Evolutionary conservation across 371 early-diverging fungal species (phyloP).

Genomic region (Parasitella parasitica): DNA sequence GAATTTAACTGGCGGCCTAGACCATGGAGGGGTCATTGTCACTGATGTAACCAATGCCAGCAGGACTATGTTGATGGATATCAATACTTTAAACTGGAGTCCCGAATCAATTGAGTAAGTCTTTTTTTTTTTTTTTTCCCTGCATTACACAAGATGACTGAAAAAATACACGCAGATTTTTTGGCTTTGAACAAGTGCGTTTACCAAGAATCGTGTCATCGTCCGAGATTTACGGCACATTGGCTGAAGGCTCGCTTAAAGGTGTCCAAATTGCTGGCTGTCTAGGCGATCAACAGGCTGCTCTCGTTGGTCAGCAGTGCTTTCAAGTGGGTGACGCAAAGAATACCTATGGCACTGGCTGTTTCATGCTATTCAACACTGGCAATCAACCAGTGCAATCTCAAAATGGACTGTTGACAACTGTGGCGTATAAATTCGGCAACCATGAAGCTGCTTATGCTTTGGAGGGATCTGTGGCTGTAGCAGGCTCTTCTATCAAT

Average conservation of each 20-base stretch:
- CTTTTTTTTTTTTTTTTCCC: not conserved
- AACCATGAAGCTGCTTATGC: slow-evolving; percentile 77
- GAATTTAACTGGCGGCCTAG: slow-evolving; percentile 72
- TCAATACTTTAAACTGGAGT: slow-evolving; percentile 84
- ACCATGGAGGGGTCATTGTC: slow-evolving; percentile 61
- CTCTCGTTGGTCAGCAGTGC: slow-evolving; percentile 93
- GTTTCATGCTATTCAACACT: slow-evolving; percentile 95
- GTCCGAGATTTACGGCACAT: slow-evolving; percentile 74
- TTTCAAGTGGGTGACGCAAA: slow-evolving; percentile 72
- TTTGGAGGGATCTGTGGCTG: slow-evolving; percentile 95
- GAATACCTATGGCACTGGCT: slow-evolving; percentile 96
- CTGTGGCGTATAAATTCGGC: slow-evolving; percentile 91
- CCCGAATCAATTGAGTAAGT: slow-evolving; percentile 64
- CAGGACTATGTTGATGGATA: slow-evolving; percentile 93
- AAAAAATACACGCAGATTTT: slow-evolving; percentile 20
- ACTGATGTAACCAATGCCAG: slow-evolving; percentile 97
- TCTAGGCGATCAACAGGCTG: slow-evolving; percentile 96
- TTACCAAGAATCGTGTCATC: slow-evolving; percentile 87
- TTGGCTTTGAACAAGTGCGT: slow-evolving; percentile 31
- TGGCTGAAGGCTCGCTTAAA: slow-evolving; percentile 56
- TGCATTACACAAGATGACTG: not conserved
- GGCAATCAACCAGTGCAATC: slow-evolving; percentile 80
- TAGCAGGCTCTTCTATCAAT: slow-evolving; percentile 90
- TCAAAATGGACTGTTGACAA: slow-evolving; percentile 85
- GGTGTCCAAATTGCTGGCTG: slow-evolving; percentile 82